phyloP scores from a whole-genome alignment of 225 moss, liverwort and hornwort species.

The Asterella californica region DNA sequence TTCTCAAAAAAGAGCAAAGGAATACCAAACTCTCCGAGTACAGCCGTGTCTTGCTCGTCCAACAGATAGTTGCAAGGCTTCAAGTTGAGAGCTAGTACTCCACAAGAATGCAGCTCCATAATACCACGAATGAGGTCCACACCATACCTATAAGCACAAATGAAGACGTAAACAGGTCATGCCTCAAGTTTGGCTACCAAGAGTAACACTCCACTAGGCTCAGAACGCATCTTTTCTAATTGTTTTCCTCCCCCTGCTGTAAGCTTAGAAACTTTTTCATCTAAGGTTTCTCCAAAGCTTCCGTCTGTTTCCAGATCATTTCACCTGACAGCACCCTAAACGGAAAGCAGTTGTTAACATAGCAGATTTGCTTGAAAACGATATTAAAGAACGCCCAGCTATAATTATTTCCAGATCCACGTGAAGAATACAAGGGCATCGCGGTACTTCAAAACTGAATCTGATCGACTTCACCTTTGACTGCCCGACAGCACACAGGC shows the following conservation, averaged over 20 bases:
- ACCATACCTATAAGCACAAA: conserved; percentile 60
- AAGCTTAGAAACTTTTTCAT: not conserved
- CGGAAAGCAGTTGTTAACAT: not conserved
- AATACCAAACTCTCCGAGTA: conserved; percentile 89
- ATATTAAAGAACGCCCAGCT: too few relatives aligned
- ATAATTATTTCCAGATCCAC: too few relatives aligned
- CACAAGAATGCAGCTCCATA: conserved; percentile 81
- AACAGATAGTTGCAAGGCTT: conserved; percentile 94
- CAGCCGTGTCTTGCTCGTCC: conserved; percentile 73
- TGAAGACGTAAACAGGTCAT: not conserved
- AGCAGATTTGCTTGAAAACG: too few relatives aligned
- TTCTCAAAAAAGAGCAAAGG: conserved; percentile 76
- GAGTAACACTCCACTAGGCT: not conserved
- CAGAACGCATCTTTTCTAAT: too few relatives aligned
- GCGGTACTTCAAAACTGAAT: too few relatives aligned
- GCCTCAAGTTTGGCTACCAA: not conserved
- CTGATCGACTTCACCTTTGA: too few relatives aligned
- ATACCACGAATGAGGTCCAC: conserved; percentile 69
- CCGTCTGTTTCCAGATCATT: not conserved
- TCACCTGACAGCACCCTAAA: not conserved
- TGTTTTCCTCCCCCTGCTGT: not conserved
- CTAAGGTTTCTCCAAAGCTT: not conserved
- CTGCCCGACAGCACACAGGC: not conserved
- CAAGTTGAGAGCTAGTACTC: conserved; percentile 76
- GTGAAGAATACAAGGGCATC: too few relatives aligned